Conservation (phyloP, 805 yeast genomes). For the Candida bentonensis region DNA sequence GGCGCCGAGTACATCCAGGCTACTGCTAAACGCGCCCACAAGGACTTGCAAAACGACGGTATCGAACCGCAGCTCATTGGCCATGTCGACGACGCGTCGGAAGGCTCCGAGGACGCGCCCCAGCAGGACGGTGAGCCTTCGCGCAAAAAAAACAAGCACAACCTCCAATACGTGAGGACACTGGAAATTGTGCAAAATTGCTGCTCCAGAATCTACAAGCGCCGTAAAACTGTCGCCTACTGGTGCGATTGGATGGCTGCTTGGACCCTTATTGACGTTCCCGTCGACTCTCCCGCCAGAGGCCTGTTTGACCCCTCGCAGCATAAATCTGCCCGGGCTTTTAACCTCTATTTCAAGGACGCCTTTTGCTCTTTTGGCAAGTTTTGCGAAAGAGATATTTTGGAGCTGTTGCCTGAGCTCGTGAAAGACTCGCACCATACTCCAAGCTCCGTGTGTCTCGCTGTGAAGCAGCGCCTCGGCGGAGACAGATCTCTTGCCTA, state of each 20-base stretch:
- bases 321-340: not conserved
- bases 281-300: not conserved
- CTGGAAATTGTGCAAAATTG: not conserved
- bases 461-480: not conserved
- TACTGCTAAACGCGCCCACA: too few relatives aligned
- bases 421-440: not conserved
- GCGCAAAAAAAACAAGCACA: not conserved
- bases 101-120: not conserved
- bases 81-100: not conserved
- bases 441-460: not conserved
- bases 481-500: not conserved
- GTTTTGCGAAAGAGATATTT: not conserved
- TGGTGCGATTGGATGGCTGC: slow-evolving; percentile 1
- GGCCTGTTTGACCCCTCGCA: not conserved
- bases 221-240: not conserved
- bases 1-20: too few relatives aligned
- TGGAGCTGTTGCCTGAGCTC: not conserved
- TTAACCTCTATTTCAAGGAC: not conserved
- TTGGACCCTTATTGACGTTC: not conserved
- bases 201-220: not conserved
- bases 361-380: not conserved
- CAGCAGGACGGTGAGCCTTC: not conserved
- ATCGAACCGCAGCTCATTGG: too few relatives aligned
- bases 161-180: not conserved
- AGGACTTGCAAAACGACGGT: too few relatives aligned